Base-by-base conservation (phyloP, 495 filamentous ascomycete genomes). In the Ramalina intermedia region DNA sequence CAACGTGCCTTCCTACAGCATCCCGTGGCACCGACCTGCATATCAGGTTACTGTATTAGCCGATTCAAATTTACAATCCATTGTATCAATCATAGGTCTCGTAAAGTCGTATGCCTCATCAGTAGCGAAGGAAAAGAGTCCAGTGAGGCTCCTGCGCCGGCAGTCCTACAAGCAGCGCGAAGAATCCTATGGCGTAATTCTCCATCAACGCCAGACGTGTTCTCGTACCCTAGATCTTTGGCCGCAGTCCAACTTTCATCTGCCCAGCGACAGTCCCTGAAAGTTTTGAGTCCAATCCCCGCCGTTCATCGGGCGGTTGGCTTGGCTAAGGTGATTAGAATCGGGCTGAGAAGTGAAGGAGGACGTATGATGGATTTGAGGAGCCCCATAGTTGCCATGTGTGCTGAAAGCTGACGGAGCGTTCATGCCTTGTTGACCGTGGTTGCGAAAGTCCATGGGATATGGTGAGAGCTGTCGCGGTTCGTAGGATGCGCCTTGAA, bases 261-360 rank as follows among this genome's bases (percentile, higher is more conserved):
- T 72, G 26, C 67, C 68, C 16, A 76, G 66, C 9, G 72, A 76
- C n/a, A 76, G 51, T 18, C 70, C 70, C 50, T 72, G 72, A 53
- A 76, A 74, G 4, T 64, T 58, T 41, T 58, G 56, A 33, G 61
- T 56, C 69, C 70, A 75, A 41, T 75, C 72, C 38, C 57, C 57
- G 21, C 65, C 63, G 11, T 60, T 49, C 14, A 64, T 59, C 17
- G 71, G 63, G 37, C 67, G 57, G 36, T 68, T 65, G 40, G 65
- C 50, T 13, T 58, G 54, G 14, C 59, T 56, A 37, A 51, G 57
- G 38, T 58, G 55, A 33, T 57, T 54, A 38, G 20, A 39, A 27
- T 56, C 50, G 23, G 49, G 44, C 39, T 46, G 26, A n/a, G 53
- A 21, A 21, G 44, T 46, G 27, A 51, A 52, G 41, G 51, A 53